These are phyloP conservation scores for Klebsormidium nitens DNA, from an alignment of 139 green algal genomes.

Conservation along the genomic window DNA sequence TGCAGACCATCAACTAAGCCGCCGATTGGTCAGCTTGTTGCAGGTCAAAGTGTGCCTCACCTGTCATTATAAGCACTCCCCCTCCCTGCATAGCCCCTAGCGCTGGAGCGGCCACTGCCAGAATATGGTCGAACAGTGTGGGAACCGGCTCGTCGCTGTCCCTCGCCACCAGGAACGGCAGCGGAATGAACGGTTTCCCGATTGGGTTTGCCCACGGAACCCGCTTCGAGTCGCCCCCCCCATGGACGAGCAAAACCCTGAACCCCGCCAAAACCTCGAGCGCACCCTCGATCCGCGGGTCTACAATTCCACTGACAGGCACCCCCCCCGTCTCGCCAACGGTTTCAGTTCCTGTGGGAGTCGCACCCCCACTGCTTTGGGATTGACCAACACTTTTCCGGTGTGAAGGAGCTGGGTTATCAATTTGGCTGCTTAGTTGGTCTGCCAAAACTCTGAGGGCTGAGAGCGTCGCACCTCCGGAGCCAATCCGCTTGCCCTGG, in stretches of 20 bases:
- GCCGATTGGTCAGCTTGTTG: too few relatives aligned
- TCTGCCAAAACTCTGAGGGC: too few relatives aligned
- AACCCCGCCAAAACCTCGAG: background rate
- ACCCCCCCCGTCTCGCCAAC: too few relatives aligned
- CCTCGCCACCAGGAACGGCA: conserved; percentile 11
- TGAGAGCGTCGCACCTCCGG: conserved; percentile 36
- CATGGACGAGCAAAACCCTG: conserved; percentile 35
- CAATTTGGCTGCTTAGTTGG: background rate
- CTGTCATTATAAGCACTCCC: conserved; percentile 34
- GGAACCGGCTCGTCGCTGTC: conserved; percentile 23
- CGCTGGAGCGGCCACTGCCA: conserved; percentile 15
- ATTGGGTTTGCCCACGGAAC: conserved; percentile 31
- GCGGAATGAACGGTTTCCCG: conserved; percentile 36
- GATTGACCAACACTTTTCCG: too few relatives aligned
- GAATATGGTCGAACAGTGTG: conserved; percentile 40
- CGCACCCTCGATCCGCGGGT: too few relatives aligned
- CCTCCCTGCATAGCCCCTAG: conserved; percentile 26
- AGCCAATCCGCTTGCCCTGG: conserved; percentile 27
- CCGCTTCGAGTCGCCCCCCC: conserved; percentile 40
- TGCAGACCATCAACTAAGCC: too few relatives aligned
- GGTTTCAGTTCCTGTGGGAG: too few relatives aligned
- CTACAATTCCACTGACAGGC: too few relatives aligned
- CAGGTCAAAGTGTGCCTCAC: too few relatives aligned
- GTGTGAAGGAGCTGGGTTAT: too few relatives aligned
- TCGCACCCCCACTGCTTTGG: too few relatives aligned